Evolutionary conservation across 352 stramenopile species (phyloP), one percentile per base, ranked within the genome.

Genomic region (Globisporangium spinosum): DNA sequence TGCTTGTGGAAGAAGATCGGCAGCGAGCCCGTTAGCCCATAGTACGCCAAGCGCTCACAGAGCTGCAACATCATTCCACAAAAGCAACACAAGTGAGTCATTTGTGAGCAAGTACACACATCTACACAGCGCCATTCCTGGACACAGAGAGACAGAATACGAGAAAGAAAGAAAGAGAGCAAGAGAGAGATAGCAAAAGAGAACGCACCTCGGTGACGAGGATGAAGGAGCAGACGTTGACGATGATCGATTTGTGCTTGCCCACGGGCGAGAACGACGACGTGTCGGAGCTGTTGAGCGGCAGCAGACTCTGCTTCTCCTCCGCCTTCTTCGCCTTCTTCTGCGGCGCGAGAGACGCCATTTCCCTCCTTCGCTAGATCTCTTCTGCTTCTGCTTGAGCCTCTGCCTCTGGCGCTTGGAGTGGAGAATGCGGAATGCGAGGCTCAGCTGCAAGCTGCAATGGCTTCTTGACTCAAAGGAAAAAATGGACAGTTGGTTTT

Each of bases 1-100:
- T 94, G 83, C 65, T 91, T 92, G 74, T 89, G 88, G 73, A 96
- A 96, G 74, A 94, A 96, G 69, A 96, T 94, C 2, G 85, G 83
- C 59, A 96, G 70, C 53, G 88, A 94, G 5, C 86, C 88, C 10
- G 88, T 92, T 27, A 96, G 80, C 4, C 84, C 88, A 57, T 92
- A 92, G 64, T 93, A 93, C 29, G 86, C 86, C 64, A 96, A 66
- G 22, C 88, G 87, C 62, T 94, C 85, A 49, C 88, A 96, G 72
- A 96, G 91, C 79, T 89, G 29, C 5, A 35, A 23, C 6, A 59
- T 35, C 32, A 35, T 35, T 35, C 8, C 10, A 7, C 10, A 58
- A 13, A 22, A 63, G 13, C 53, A 34, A 65, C 32, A 38, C 3
- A 4, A 67, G 20, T 25, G 13, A 51, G 49, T 40, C 17, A 60